Evolutionary conservation across 345 rosid species (phyloP).

Genomic region (Schrenkiella parvula): DNA sequence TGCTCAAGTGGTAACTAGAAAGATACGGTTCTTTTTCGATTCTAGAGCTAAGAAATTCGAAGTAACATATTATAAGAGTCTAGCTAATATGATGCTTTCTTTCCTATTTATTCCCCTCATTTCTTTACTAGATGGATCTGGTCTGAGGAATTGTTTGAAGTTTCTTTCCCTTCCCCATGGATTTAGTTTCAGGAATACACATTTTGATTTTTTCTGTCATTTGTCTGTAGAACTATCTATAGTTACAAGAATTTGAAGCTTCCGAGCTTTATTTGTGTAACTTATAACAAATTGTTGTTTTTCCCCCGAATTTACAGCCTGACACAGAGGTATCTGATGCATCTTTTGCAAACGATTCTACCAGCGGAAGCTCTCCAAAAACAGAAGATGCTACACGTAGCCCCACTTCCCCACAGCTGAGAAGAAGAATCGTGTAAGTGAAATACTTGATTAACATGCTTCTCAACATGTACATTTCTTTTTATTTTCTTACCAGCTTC

Average conservation of each 20-base stretch:
- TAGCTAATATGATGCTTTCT: not conserved
- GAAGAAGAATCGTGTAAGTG: conserved; percentile 81
- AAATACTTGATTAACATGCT: not conserved
- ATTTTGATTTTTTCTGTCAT: not conserved
- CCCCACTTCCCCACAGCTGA: conserved; percentile 62
- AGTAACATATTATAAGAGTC: not conserved
- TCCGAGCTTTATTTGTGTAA: not conserved
- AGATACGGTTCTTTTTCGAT: no score
- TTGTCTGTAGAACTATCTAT: not conserved
- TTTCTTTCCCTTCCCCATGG: not conserved
- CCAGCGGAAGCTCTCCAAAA: conserved; percentile 38
- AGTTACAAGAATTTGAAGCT: not conserved
- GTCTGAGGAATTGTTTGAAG: not conserved
- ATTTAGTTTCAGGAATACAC: not conserved
- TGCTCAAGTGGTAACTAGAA: conserved; percentile 37
- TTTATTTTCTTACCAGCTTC: not conserved
- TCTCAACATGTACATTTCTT: not conserved
- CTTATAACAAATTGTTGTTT: not conserved
- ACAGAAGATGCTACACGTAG: conserved; percentile 38
- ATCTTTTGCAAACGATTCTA: conserved; percentile 32
- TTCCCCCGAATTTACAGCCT: conserved; percentile 35
- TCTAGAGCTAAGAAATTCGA: not conserved
- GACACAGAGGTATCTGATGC: conserved; percentile 38
- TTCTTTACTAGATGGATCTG: not conserved
- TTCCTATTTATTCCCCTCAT: not conserved